phyloP scores from a whole-genome alignment of 2,329 filamentous ascomycete species.

The Talaromyces verruculosus region DNA sequence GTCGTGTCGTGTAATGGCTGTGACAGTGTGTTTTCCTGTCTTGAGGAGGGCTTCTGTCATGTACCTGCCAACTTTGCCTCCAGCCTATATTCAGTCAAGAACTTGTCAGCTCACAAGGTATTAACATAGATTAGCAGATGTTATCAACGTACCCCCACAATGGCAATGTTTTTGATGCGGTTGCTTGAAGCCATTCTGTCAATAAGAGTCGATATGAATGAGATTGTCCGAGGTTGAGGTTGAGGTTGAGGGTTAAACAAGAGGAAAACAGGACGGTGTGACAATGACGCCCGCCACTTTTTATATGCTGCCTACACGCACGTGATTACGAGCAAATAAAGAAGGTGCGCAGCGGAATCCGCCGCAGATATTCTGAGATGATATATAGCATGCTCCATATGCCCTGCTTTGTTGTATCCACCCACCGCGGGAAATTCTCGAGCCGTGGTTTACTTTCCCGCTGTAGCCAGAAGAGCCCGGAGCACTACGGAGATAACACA shows the following conservation, averaged over 20 bases:
- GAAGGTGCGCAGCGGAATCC: neutral
- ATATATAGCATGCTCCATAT: too few species aligned
- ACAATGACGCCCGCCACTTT: neutral
- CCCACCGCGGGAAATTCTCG: neutral
- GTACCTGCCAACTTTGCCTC: slow-evolving; percentile 1
- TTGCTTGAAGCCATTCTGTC: neutral
- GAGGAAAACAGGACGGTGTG: neutral
- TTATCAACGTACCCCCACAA: neutral
- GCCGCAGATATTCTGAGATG: too few species aligned
- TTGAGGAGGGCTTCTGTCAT: neutral
- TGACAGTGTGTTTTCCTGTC: neutral
- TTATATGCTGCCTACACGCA: neutral
- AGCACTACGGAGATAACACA: too few species aligned
- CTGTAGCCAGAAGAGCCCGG: neutral
- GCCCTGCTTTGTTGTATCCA: too few species aligned
- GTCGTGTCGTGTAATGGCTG: neutral
- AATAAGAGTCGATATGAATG: neutral
- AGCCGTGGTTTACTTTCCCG: neutral
- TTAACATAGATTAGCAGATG: too few species aligned
- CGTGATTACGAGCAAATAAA: neutral
- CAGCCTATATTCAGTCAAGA: neutral
- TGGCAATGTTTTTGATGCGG: neutral
- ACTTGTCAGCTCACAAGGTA: neutral
- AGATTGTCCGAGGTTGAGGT: neutral
- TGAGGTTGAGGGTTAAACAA: neutral